Evolutionary conservation across 371 early-diverging fungal genomes (phyloP).

Genomic region (Smittium mucronatum): DNA sequence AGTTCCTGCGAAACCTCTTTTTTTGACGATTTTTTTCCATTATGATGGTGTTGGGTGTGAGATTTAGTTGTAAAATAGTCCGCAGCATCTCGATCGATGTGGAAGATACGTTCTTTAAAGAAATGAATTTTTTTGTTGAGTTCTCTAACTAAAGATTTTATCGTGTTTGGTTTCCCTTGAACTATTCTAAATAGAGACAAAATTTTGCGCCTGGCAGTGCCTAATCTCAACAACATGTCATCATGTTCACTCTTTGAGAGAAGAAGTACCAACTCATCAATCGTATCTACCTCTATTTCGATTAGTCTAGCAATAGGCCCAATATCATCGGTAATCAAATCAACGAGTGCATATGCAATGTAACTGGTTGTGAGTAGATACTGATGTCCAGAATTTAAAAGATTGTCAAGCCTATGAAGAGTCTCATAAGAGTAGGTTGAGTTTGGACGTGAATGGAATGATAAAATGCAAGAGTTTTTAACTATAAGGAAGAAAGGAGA

Average conservation of each 20-base stretch:
- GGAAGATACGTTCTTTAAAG: constrained; percentile 4
- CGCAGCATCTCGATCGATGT: neutral
- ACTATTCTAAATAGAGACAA: constrained; percentile 56
- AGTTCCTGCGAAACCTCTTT: neutral
- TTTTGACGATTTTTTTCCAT: too few relatives aligned
- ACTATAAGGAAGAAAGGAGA: constrained; percentile 20
- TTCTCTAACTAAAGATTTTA: constrained; percentile 55
- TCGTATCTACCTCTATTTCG: constrained; percentile 72
- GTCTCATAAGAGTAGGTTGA: constrained; percentile 15
- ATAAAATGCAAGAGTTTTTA: constrained; percentile 24
- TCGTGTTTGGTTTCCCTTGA: constrained; percentile 57
- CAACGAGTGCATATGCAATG: constrained; percentile 47
- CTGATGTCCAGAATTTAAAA: constrained; percentile 9
- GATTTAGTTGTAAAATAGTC: neutral
- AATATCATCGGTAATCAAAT: constrained; percentile 67
- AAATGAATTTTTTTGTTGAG: constrained; percentile 40
- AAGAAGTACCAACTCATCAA: constrained; percentile 79
- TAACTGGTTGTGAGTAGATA: constrained; percentile 21
- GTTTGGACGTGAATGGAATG: constrained; percentile 22
- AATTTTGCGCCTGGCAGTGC: constrained; percentile 61
- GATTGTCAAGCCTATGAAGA: constrained; percentile 14
- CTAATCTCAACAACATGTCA: constrained; percentile 78
- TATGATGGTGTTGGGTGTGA: too few relatives aligned
- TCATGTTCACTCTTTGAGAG: constrained; percentile 70
- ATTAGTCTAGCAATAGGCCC: constrained; percentile 56